Evolutionary conservation across 1,284 basidiomycete genomes (phyloP), one percentile per base, ranked within the genome.

Genomic region (Stereum hirsutum): DNA sequence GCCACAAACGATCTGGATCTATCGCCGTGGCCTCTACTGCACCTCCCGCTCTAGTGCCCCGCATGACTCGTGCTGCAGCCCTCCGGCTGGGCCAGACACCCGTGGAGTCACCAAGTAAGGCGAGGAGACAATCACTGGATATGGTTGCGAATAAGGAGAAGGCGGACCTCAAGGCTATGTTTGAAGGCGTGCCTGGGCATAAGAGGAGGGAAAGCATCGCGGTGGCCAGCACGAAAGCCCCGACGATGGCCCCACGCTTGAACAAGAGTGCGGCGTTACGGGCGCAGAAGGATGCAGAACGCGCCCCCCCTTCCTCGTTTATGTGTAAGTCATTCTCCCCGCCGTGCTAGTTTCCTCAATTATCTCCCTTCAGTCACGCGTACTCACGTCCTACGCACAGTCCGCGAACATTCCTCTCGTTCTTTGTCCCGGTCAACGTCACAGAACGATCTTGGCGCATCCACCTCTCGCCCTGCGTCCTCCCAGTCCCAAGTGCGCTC

Each of bases 141-240:
- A n/a, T n/a, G n/a, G n/a, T n/a, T n/a, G 46, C 33, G 35, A 50
- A 45, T 41, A 46, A 53, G 42, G 52, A 49, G 32, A 49, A 52
- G 43, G 62, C 60, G 42, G 60, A 59, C 11, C 10, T 5, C 50
- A 30, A 39, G 11, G 49, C 46, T 23, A 75, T 69, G 0, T 89
- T 87, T 51, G 81, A 86, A 0, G 85, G 84, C 27, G 78, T 88
- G 2, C 86, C 86, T 2, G 88, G 88, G 1, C 87, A 89, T 56
- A 89, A 88, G 61, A 68, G 87, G 43, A 64, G 82, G 27, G 82
- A 87, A 57, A 74, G 73, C 10, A 78, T 90, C 48, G 56, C 73
- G 1, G 86, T 90, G 19, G 71, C 78, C 12, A 82, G 79, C 47
- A 70, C 72, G 5, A 69, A 65, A 49, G 65, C 77, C 6, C 87